Base-by-base conservation (phyloP, 176 grass and related monocot species). In the Musa acuminata region DNA sequence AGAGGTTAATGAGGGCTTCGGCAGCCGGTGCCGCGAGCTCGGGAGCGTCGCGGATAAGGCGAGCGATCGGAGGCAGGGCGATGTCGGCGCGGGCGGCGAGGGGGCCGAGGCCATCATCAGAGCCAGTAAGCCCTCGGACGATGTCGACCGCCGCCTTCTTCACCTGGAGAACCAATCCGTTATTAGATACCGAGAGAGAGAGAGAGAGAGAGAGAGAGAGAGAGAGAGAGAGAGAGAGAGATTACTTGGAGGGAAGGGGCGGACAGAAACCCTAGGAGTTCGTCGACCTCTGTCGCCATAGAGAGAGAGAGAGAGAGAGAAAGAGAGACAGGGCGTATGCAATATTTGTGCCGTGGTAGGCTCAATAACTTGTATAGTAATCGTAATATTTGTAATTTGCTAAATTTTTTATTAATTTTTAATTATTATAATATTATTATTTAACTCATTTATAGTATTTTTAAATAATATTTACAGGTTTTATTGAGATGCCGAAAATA, bases 1-100 rank as follows among this genome's bases (percentile, higher is more conserved):
- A 91, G 53, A 98, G 87, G 59, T 98, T 98, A 72, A 98, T 87
- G 72, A 98, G 86, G 23, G 94, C 83, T 79, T 98, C 94, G 2
- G 86, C 88, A 6, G 94, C 85, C 20, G 85, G 87, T 66, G 74
- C 83, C 8, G 83, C 75, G 71, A 89, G 66, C 11, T 78, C 86
- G 25, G 78, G 77, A 52, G 62, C 66, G 8, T 75, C 80, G 52
- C 86, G 87, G 21, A 98, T 78, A 49, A 93, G 84, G 1, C 82
- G 77, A 49, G 79, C 78, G 13, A 93, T 80, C 12, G 87, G 79
- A 62, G 87, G 90, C 0, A 93, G 82, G 62, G 85, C 58, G 62
- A 89, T 51, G 75, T 84, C 63, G 0, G 90, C 80, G 67, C 82
- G 81, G 53, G 75, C 72, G 6, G 84, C 22, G 24, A 98, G 87